phyloP scores from a whole-genome alignment of 257 asterid species.

The Coffea eugenioides region DNA sequence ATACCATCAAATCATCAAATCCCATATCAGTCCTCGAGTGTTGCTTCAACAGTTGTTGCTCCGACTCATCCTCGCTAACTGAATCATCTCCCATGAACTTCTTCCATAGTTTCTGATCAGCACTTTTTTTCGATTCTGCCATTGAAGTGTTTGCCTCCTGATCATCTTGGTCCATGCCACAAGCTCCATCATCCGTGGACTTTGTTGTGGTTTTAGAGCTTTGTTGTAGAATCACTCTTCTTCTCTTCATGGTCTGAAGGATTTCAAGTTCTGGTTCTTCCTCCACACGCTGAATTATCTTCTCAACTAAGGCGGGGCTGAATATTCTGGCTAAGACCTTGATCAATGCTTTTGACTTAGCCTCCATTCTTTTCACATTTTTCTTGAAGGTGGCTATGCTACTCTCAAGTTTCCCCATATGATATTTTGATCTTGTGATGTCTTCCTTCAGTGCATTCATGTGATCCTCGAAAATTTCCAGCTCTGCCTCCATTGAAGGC shows the following conservation, averaged over 20 bases:
- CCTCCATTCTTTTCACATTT: constrained; percentile 9
- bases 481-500: constrained; percentile 6
- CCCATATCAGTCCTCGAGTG: constrained; percentile 16
- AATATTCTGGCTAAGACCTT: constrained; percentile 26
- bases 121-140: background rate
- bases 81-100: constrained; percentile 12
- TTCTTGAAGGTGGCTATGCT: constrained; percentile 19
- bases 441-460: constrained; percentile 26
- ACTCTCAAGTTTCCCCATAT: constrained; percentile 26
- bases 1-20: constrained; percentile 21
- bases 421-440: constrained; percentile 31
- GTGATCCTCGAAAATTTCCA: constrained; percentile 18
- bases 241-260: constrained; percentile 9
- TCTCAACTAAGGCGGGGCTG: constrained; percentile 4
- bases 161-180: background rate
- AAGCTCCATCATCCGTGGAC: background rate
- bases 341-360: constrained; percentile 10
- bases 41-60: constrained; percentile 4
- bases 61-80: background rate
- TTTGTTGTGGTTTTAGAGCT: constrained; percentile 1
- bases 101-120: background rate
- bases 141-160: background rate
- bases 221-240: constrained; percentile 8
- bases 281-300: background rate
- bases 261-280: constrained; percentile 6